phyloP scores from a whole-genome alignment of 2,329 filamentous ascomycete genomes.

The Fusarium brevicatenulatum region DNA sequence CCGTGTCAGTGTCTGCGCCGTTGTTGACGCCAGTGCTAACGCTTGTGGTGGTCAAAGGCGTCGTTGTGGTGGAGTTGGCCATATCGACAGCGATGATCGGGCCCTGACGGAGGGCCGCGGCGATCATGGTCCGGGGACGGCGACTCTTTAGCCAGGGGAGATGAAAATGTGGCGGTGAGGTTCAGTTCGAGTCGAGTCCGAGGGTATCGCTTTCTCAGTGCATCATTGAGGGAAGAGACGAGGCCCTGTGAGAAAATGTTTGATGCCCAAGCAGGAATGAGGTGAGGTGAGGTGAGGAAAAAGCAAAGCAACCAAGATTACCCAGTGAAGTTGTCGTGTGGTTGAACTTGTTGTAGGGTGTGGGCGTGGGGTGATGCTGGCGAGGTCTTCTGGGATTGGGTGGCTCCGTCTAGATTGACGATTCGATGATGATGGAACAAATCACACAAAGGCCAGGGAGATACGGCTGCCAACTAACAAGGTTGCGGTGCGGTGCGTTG shows the following conservation, averaged over 20 bases:
- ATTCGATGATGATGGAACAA: conserved; percentile 25
- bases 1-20: conserved; percentile 20
- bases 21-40: conserved; percentile 25
- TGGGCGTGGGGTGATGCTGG: conserved; percentile 31
- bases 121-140: conserved; percentile 28
- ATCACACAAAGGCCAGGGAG: conserved; percentile 8
- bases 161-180: conserved; percentile 23
- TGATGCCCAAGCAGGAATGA: background rate
- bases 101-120: conserved; percentile 28
- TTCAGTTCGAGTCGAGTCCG: conserved; percentile 15
- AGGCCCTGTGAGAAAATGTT: background rate
- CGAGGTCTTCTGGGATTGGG: conserved; percentile 19
- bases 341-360: conserved; percentile 1
- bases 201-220: conserved; percentile 26
- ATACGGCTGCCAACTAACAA: conserved; percentile 9
- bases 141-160: conserved; percentile 23
- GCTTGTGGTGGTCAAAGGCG: conserved; percentile 27
- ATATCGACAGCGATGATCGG: conserved; percentile 34
- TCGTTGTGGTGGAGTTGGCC: conserved; percentile 32
- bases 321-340: conserved; percentile 15
- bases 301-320: background rate
- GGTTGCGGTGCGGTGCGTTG: background rate
- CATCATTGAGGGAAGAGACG: conserved; percentile 32
- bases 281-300: background rate
- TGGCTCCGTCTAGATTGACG: conserved; percentile 17